Conservation (phyloP, 176 grass and related monocot genomes). For the Avena sativa region DNA sequence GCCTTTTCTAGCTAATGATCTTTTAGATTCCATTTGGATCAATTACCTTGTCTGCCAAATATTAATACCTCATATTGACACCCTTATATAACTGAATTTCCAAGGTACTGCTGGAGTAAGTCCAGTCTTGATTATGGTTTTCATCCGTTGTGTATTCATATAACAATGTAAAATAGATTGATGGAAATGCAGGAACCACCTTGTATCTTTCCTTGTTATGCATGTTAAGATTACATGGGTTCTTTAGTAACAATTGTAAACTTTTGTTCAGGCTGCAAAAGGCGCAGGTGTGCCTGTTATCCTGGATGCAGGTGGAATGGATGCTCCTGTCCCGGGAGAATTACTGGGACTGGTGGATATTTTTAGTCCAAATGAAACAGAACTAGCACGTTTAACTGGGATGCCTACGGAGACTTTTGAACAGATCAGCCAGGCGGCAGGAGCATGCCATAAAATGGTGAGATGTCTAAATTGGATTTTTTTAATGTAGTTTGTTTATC, state of each 20-base stretch:
- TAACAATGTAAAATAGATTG: not conserved
- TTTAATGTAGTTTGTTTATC: constrained; percentile 22
- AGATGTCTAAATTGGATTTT: constrained; percentile 37
- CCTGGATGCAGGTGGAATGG: constrained; percentile 91
- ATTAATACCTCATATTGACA: not conserved
- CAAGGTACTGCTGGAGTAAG: constrained; percentile 2
- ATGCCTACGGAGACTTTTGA: constrained; percentile 84
- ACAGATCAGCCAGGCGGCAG: constrained; percentile 75
- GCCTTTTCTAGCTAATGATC: constrained; percentile 21
- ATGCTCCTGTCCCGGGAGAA: constrained; percentile 81
- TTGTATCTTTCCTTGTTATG: not conserved
- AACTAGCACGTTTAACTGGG: constrained; percentile 80
- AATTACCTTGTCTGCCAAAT: constrained; percentile 7
- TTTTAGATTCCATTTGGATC: not conserved
- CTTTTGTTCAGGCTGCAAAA: constrained; percentile 76
- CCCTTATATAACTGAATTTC: not conserved
- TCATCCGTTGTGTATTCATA: not conserved
- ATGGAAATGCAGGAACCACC: not conserved
- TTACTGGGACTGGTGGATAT: constrained; percentile 80
- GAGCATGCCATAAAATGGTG: constrained; percentile 80
- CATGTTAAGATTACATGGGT: not conserved
- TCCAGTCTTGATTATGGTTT: not conserved
- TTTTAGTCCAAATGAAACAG: constrained; percentile 99
- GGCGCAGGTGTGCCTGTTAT: constrained; percentile 85
- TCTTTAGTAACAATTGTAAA: constrained; percentile 2